These are phyloP conservation scores for Dicorynia guianensis DNA, from an alignment of 306 rosid species.

Conservation along the genomic window DNA sequence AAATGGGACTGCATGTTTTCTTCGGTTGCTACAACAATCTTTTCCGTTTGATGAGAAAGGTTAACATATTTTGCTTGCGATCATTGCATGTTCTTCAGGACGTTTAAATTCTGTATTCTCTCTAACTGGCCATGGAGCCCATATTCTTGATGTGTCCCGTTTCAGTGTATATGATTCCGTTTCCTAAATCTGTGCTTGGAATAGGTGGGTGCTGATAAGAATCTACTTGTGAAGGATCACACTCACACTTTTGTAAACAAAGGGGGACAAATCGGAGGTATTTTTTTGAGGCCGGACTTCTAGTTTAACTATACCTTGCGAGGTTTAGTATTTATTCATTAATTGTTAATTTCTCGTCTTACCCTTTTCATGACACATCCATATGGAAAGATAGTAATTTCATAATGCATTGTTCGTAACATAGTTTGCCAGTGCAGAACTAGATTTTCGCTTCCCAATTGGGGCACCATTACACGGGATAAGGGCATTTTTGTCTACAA, in stretches of 20 bases:
- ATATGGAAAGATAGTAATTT: slow-evolving; percentile 15
- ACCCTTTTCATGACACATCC: slow-evolving; percentile 23
- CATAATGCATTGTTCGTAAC: slow-evolving; percentile 32
- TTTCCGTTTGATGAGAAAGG: slow-evolving; percentile 97
- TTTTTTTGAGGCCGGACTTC: slow-evolving; percentile 43
- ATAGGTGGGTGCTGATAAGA: slow-evolving; percentile 88
- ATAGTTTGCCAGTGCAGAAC: slow-evolving; percentile 71
- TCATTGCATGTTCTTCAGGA: slow-evolving; percentile 15
- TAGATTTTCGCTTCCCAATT: slow-evolving; percentile 91
- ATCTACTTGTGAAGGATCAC: slow-evolving; percentile 96
- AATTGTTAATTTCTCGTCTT: slow-evolving; percentile 14
- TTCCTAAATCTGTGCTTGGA: slow-evolving; percentile 39
- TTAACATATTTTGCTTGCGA: slow-evolving; percentile 42
- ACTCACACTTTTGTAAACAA: slow-evolving; percentile 93
- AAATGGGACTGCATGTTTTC: slow-evolving; percentile 99
- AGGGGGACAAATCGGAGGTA: slow-evolving; percentile 98
- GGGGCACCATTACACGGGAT: slow-evolving; percentile 98
- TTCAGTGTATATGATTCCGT: slow-evolving; percentile 9
- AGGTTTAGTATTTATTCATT: slow-evolving; percentile 18
- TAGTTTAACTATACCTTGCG: slow-evolving; percentile 3
- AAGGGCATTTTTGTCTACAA: slow-evolving; percentile 87
- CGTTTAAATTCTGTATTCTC: slow-evolving; percentile 6
- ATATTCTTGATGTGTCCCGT: slow-evolving; percentile 22
- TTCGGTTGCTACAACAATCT: slow-evolving; percentile 98
- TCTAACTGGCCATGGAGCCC: slow-evolving; percentile 3